Conservation (phyloP, 2,329 filamentous ascomycete genomes). For the Thermothelomyces thermophilus region DNA sequence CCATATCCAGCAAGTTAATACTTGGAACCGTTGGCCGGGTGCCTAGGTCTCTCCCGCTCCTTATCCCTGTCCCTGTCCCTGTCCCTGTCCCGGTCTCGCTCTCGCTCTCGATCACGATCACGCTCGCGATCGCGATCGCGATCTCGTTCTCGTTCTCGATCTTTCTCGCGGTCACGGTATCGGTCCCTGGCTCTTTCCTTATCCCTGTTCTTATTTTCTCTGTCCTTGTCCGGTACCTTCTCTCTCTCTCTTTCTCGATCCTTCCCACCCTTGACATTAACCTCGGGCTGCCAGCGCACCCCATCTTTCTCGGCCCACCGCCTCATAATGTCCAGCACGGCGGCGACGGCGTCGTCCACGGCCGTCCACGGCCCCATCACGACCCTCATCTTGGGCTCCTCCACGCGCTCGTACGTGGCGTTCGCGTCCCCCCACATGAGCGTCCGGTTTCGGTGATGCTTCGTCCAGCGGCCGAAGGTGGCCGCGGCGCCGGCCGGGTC, state of each 20-base stretch:
- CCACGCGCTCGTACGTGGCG: slow-evolving; percentile 26
- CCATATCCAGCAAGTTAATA: background rate
- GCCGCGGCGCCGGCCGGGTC: slow-evolving; percentile 22
- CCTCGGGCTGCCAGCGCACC: slow-evolving; percentile 41
- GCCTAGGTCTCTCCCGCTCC: slow-evolving; percentile 6
- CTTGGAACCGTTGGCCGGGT: slow-evolving; percentile 6
- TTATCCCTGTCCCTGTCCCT: slow-evolving; percentile 1
- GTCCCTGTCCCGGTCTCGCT: background rate
- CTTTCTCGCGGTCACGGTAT: slow-evolving; percentile 6
- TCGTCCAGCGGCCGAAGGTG: slow-evolving; percentile 20
- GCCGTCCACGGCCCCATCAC: slow-evolving; percentile 38
- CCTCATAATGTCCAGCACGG: slow-evolving; percentile 35
- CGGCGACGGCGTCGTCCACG: slow-evolving; percentile 38
- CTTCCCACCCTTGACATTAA: slow-evolving; percentile 18
- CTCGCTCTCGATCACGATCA: slow-evolving; percentile 1
- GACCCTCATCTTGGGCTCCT: slow-evolving; percentile 26
- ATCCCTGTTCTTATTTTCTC: background rate
- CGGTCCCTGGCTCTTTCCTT: background rate
- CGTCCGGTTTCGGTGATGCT: slow-evolving; percentile 28
- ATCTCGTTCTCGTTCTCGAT: background rate
- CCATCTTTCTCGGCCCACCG: slow-evolving; percentile 40
- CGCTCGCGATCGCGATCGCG: slow-evolving; percentile 6
- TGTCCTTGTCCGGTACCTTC: background rate
- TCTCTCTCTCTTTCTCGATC: slow-evolving; percentile 8
- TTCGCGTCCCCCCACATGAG: slow-evolving; percentile 30